Conservation (phyloP, 1,284 basidiomycete species). For the Ustilago xerochloae region DNA sequence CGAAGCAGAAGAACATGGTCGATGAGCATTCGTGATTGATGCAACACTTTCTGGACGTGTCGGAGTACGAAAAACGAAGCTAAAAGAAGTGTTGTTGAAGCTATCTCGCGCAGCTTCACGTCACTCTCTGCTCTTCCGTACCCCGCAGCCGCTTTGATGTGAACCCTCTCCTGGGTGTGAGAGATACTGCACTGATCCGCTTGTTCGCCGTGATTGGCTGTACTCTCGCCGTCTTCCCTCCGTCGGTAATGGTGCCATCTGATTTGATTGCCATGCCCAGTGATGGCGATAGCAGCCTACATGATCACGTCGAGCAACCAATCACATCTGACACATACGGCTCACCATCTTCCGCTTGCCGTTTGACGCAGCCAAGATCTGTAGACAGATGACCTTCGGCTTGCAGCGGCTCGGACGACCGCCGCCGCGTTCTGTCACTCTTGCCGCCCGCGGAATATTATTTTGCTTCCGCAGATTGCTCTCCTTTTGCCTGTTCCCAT, state of each 20-base stretch:
- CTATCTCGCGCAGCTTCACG: neutral
- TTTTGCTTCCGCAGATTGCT: neutral
- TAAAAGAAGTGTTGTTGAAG: neutral
- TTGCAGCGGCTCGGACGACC: slow-evolving; percentile 6
- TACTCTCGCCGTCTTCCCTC: neutral
- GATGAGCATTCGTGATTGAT: neutral
- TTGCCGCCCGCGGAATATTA: slow-evolving; percentile 1
- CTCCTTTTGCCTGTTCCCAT: neutral
- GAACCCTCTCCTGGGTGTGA: neutral
- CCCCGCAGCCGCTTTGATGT: neutral
- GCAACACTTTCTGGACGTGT: slow-evolving; percentile 19
- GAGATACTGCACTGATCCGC: neutral
- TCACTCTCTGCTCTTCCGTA: neutral
- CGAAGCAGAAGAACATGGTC: neutral
- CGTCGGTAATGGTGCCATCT: neutral
- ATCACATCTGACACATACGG: slow-evolving; percentile 1
- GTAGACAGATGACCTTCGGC: slow-evolving; percentile 5
- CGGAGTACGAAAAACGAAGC: slow-evolving; percentile 17
- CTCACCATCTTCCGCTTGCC: slow-evolving; percentile 11
- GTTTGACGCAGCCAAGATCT: too few species aligned
- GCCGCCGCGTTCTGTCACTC: slow-evolving; percentile 2
- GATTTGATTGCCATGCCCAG: neutral
- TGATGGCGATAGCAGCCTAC: slow-evolving; percentile 5
- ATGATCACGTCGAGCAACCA: neutral
- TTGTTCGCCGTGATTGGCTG: neutral